Evolutionary conservation across 140 eudicot genomes (phyloP).

Genomic region (Senecio squalidus): DNA sequence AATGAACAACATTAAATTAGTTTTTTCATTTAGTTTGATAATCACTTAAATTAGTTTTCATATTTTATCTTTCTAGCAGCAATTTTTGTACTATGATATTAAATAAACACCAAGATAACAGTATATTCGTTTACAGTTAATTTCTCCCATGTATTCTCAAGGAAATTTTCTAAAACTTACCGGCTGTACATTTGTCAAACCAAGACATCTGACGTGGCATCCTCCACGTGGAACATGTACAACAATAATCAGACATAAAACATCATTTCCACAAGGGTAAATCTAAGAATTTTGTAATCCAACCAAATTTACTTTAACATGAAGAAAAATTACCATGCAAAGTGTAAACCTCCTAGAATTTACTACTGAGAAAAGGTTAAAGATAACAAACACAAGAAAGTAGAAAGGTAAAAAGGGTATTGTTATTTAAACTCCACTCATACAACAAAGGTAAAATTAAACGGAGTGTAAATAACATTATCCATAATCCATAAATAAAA

Average conservation of each 20-base stretch:
- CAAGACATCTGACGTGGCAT: conserved; percentile 16
- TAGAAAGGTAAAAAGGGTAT: conserved; percentile 30
- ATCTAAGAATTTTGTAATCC: not conserved
- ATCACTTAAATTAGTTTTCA: no score
- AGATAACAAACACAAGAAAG: not conserved
- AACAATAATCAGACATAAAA: conserved; percentile 29
- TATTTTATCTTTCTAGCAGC: no score
- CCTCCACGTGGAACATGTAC: conserved; percentile 33
- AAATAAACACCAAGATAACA: not conserved
- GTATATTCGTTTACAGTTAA: not conserved
- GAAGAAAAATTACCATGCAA: conserved; percentile 5
- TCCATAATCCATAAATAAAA: conserved; percentile 21
- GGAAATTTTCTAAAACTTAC: not conserved
- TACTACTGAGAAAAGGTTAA: conserved; percentile 4
- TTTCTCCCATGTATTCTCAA: not conserved
- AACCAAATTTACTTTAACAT: conserved; percentile 7
- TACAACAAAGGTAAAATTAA: conserved; percentile 23
- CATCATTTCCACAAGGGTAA: conserved; percentile 20
- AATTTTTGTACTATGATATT: not conserved
- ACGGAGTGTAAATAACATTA: conserved; percentile 57
- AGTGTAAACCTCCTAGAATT: conserved; percentile 12
- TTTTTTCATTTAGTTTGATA: no score
- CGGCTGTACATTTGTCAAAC: conserved; percentile 12
- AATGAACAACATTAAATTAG: no score
- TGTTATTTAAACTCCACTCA: conserved; percentile 54